Evolutionary conservation across 768 basidiomycete species (phyloP), one percentile per base, ranked within the genome.

Genomic region (Psilocybe subaeruginosa): DNA sequence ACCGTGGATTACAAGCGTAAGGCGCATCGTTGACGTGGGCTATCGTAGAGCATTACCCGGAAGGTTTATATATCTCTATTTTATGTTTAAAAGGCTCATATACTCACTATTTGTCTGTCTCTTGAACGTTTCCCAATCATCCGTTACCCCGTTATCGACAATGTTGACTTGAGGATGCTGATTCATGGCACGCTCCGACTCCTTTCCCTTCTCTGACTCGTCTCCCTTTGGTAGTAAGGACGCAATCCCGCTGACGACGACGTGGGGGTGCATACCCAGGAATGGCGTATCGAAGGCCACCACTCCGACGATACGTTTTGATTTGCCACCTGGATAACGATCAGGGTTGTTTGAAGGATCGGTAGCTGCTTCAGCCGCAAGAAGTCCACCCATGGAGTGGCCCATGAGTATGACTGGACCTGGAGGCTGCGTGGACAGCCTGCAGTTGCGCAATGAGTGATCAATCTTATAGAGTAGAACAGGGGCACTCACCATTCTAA

Each of bases 231-330:
- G 77, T n/a, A 85, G 73, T 6, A 86, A 70, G 3, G 83, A 85
- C 4, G 83, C 82, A 41, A 86, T 78, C 1, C 85, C 85, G 57
- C 76, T 82, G 61, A 85, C 70, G 11, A 85, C 80, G 50, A 87
- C 85, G 62, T 86, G 85, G 0, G 85, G 85, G 61, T 87, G 85
- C 83, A 87, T 83, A 4, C 85, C 85, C 9, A 87, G 78, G 62
- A 78, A 85, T 12, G 85, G 85, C 0, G 80, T 82, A 67, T 87
- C 85, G 64, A 85, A 85, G 5, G 84, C 84, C n/a, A 87, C 64
- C 16, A 87, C 68, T 16, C 82, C 85, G 2, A 85, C 64, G 43
- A 86, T 83, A 4, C 83, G 79, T 35, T 71, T 75, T 0, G 79
- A 76, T 59, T 71, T 75, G 2, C 71, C 65, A 16, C 68, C 71